Conservation (phyloP, 371 early-diverging fungal genomes). For the Mortierella sp. region DNA sequence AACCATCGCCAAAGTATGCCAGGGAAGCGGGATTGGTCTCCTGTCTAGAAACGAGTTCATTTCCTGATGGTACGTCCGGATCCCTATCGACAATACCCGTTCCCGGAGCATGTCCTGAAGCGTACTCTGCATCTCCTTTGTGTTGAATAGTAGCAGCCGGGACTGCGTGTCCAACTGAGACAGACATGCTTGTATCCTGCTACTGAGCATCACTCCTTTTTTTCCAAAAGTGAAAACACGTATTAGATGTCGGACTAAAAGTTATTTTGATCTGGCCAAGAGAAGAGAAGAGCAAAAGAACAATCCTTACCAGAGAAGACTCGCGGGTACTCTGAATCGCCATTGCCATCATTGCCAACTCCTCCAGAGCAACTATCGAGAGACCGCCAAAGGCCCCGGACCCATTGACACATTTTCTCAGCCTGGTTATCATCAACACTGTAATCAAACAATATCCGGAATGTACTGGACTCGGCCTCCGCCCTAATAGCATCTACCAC, state of each 20-base stretch:
- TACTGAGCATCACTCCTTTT: constrained; percentile 26
- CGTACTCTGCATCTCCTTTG: constrained; percentile 5
- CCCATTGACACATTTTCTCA: background rate
- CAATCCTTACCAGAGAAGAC: background rate
- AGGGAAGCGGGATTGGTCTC: constrained; percentile 36
- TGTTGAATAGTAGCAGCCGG: background rate
- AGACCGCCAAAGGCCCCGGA: background rate
- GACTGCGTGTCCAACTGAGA: constrained; percentile 18
- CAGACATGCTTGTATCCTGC: constrained; percentile 22
- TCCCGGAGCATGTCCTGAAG: constrained; percentile 13
- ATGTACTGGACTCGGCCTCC: background rate
- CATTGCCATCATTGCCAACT: background rate
- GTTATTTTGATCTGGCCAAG: background rate
- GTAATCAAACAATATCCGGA: background rate
- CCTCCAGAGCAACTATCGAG: background rate
- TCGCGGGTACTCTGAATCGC: background rate
- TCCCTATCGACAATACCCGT: constrained; percentile 17
- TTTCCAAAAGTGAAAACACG: background rate
- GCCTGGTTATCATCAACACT: background rate
- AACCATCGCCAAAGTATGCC: constrained; percentile 47
- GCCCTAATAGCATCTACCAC: background rate
- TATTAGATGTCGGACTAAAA: too few species aligned
- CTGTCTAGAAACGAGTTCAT: constrained; percentile 46
- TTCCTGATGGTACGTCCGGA: constrained; percentile 25
- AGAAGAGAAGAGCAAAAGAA: background rate